phyloP scores from a whole-genome alignment of 495 filamentous ascomycete genomes.

The Staphylotrichum longicolle region DNA sequence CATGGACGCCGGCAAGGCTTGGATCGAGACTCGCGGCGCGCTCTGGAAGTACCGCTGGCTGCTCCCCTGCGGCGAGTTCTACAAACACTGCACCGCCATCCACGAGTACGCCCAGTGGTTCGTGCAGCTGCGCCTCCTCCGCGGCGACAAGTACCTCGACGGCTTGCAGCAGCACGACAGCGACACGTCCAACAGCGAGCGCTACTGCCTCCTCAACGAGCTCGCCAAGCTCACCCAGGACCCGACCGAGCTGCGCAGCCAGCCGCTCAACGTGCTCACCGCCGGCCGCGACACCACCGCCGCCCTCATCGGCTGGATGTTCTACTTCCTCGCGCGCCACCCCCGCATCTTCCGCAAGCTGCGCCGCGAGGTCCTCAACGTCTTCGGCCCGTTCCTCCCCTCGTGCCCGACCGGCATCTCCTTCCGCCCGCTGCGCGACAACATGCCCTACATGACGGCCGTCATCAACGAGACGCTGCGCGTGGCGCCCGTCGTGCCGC shows the following conservation, averaged over 20 bases:
- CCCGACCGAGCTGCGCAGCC: constrained; percentile 56
- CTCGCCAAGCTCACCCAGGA: constrained; percentile 59
- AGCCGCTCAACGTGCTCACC: constrained; percentile 63
- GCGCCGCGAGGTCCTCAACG: constrained; percentile 46
- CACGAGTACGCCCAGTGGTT: constrained; percentile 54
- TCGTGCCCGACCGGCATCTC: constrained; percentile 26
- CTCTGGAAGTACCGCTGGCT: constrained; percentile 51
- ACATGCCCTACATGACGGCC: constrained; percentile 45
- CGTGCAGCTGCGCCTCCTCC: constrained; percentile 34
- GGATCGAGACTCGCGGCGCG: constrained; percentile 44
- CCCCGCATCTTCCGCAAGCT: constrained; percentile 50
- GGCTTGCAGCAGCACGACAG: constrained; percentile 9
- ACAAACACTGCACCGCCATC: constrained; percentile 42
- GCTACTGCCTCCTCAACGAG: constrained; percentile 65
- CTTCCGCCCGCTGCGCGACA: constrained; percentile 40
- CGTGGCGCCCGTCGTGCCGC: constrained; percentile 38
- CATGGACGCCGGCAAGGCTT: constrained; percentile 50
- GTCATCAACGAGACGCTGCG: constrained; percentile 49
- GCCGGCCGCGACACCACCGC: constrained; percentile 60
- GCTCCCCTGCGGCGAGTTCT: constrained; percentile 43
- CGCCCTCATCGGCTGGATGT: constrained; percentile 56
- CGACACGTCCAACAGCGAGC: constrained; percentile 13
- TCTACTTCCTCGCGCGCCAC: constrained; percentile 52
- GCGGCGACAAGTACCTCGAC: constrained; percentile 21
- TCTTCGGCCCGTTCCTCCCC: constrained; percentile 35